Conservation (phyloP, 495 filamentous ascomycete genomes). For the Corynascus novoguineensis region DNA sequence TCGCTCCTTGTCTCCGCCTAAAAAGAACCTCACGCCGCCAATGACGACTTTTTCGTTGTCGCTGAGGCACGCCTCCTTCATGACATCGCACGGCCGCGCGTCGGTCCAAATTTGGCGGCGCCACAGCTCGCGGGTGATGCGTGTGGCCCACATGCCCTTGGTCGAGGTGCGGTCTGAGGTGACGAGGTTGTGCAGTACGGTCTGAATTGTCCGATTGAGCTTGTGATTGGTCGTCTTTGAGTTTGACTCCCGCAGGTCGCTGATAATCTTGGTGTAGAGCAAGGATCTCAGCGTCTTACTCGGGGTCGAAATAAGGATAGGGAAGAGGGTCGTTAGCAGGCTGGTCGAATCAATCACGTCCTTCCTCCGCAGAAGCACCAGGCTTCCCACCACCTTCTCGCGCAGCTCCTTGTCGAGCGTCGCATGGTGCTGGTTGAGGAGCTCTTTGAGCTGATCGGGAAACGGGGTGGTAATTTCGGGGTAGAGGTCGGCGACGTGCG, state of each 20-base stretch:
- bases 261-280: slow-evolving; percentile 85
- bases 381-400: slow-evolving; percentile 88
- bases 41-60: slow-evolving; percentile 85
- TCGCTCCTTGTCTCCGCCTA: slow-evolving; percentile 89
- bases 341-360: slow-evolving; percentile 79
- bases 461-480: slow-evolving; percentile 71
- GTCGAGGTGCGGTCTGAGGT: slow-evolving; percentile 74
- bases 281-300: slow-evolving; percentile 81
- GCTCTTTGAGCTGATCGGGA: slow-evolving; percentile 70
- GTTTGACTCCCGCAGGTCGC: slow-evolving; percentile 81
- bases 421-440: slow-evolving; percentile 75
- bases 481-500: slow-evolving; percentile 92
- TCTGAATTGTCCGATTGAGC: slow-evolving; percentile 88
- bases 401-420: slow-evolving; percentile 73
- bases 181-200: slow-evolving; percentile 83
- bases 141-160: slow-evolving; percentile 82
- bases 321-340: slow-evolving; percentile 83
- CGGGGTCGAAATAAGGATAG: slow-evolving; percentile 69
- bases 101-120: slow-evolving; percentile 38
- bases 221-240: slow-evolving; percentile 80
- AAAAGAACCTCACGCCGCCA: slow-evolving; percentile 86
- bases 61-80: slow-evolving; percentile 80
- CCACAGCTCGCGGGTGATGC: slow-evolving; percentile 39
- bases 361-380: slow-evolving; percentile 84
- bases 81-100: slow-evolving; percentile 84